Evolutionary conservation across 805 yeast species (phyloP).

Genomic region (Sungouiozyma ichnusensis): DNA sequence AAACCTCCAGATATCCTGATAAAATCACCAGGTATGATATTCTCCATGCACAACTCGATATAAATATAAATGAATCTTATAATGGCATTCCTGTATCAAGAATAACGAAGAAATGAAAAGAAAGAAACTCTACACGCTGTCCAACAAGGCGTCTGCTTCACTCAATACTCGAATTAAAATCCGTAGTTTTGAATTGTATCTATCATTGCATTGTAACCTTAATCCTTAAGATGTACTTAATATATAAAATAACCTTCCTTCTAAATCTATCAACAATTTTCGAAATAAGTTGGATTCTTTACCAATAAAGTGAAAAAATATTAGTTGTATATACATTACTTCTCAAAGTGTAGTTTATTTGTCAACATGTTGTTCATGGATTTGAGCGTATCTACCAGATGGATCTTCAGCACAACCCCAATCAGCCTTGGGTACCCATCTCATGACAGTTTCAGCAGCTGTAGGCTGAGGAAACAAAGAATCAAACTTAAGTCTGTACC

Average conservation of each 20-base stretch:
- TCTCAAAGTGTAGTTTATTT: background rate
- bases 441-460: constrained; percentile 93
- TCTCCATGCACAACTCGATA: background rate
- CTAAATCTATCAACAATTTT: background rate
- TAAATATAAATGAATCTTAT: background rate
- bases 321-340: background rate
- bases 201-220: too few species aligned
- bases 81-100: too few species aligned
- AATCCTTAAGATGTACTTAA: background rate
- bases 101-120: too few species aligned
- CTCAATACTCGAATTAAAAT: too few species aligned
- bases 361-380: constrained; percentile 62
- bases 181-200: too few species aligned
- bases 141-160: too few species aligned
- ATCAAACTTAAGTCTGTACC: constrained; percentile 96
- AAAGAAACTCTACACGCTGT: too few species aligned
- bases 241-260: background rate
- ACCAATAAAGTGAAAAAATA: background rate
- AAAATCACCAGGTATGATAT: constrained; percentile 1
- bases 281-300: background rate
- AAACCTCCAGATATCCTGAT: background rate
- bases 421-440: constrained; percentile 99
- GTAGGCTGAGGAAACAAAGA: constrained; percentile 83
- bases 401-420: constrained; percentile 99
- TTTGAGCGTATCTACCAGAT: constrained; percentile 90